These are phyloP conservation scores for Cladophialophora bantiana DNA, from an alignment of 2,329 filamentous ascomycete genomes.

Conservation along the genomic window DNA sequence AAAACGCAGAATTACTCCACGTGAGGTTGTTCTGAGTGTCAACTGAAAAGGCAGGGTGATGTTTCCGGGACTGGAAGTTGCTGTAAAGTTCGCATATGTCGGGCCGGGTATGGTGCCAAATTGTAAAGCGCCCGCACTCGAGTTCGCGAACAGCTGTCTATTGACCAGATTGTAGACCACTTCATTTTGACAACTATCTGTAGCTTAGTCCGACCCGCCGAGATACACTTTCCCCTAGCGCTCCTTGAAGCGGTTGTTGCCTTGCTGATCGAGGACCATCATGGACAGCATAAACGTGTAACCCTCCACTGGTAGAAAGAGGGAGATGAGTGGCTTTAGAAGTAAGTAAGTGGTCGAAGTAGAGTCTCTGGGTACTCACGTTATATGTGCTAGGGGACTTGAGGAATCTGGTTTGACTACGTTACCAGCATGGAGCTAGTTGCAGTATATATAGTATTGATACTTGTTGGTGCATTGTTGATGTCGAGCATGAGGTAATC, in stretches of 20 bases:
- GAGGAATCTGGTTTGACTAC: constrained; percentile 8
- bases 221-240: constrained; percentile 25
- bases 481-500: constrained; percentile 33
- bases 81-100: constrained; percentile 34
- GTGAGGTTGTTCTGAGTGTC: constrained; percentile 34
- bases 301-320: constrained; percentile 23
- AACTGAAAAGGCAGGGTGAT: constrained; percentile 37
- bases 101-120: constrained; percentile 33
- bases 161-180: constrained; percentile 35
- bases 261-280: constrained; percentile 3
- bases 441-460: constrained; percentile 33
- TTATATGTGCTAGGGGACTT: constrained; percentile 7
- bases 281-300: constrained; percentile 26
- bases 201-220: constrained; percentile 26
- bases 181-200: constrained; percentile 32
- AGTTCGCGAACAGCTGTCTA: constrained; percentile 37
- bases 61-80: constrained; percentile 31
- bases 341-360: constrained; percentile 5
- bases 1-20: constrained; percentile 37
- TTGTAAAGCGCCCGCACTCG: constrained; percentile 30
- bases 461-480: constrained; percentile 35
- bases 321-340: constrained; percentile 15
- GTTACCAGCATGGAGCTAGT: constrained; percentile 22
- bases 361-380: not conserved
- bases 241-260: constrained; percentile 27